Evolutionary conservation across 202 grass and related monocot genomes (phyloP), one percentile per base, ranked within the genome.

Genomic region (Alloteropsis angusta): DNA sequence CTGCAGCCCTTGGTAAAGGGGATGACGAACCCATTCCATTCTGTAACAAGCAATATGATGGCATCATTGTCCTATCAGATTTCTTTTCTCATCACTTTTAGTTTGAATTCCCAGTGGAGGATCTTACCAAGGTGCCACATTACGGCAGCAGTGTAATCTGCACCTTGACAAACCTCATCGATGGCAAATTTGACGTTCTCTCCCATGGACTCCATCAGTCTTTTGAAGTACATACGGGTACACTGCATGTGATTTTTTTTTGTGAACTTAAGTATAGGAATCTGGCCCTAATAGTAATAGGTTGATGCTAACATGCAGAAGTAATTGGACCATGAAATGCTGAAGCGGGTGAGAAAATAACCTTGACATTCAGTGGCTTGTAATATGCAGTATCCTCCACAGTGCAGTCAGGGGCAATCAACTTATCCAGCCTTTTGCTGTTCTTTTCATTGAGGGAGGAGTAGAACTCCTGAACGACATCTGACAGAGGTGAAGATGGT

Each of bases 121-220:
- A 58, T 79, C 78, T 80, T 91, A 97, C 93, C 90, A 74, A 97
- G 87, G 74, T 94, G 94, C 94, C 94, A 97, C 62, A 85, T 59
- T 77, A 92, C 89, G 60, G 85, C 87, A 71, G 77, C 46, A 3
- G 55, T 83, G 34, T 75, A 65, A 19, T 83, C 65, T 26, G 62
- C 71, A 54, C 91, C 94, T 66, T 88, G 89, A 55, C 55, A 92
- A 56, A 97, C 64, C 46, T 65, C 71, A 47, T 94, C 89, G 10
- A 92, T 81, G 42, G 48, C 85, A 57, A 94, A 97, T 72, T 79
- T 86, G 74, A 79, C 85, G 43, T 94, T 76, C 30, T 83, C 43
- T 81, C 94, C 89, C 94, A 97, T 97, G 57, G 74, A 83, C 46
- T 58, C 34, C 82, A 90, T 92, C 46, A 97, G 60, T 77, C 77